A percentile compares a stretch with the other conserved stretches of the same genome.
phyloP scores from a whole-genome alignment of 805 yeast genomes.

The Spencermartinsiella europaea region DNA sequence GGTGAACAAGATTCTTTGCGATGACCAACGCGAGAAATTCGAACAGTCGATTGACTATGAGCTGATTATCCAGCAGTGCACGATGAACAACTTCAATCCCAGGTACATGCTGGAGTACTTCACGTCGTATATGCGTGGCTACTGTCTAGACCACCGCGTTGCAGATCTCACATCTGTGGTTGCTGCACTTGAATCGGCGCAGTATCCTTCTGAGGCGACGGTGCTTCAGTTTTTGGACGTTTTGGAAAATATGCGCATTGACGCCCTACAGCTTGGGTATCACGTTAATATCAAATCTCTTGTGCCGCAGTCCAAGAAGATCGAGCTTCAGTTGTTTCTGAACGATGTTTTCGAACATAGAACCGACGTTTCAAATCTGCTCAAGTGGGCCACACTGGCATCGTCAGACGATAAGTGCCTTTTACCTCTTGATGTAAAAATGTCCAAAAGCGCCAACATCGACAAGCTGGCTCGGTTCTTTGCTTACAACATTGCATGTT shows the following conservation, averaged over 20 bases:
- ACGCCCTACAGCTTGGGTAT: conserved; percentile 5
- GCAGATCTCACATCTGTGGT: background rate
- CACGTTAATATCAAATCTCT: conserved; percentile 1
- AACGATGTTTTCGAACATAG: conserved; percentile 5
- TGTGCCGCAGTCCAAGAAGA: conserved; percentile 2
- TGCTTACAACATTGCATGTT: conserved; percentile 10
- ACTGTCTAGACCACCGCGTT: conserved; percentile 7
- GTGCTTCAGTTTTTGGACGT: conserved; percentile 3
- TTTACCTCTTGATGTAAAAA: background rate
- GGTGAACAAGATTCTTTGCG: conserved; percentile 8
- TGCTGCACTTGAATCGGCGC: background rate
- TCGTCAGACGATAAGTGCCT: conserved; percentile 4
- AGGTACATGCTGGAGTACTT: background rate
- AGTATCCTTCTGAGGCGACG: background rate
- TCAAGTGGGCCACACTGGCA: conserved; percentile 12
- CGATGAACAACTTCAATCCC: conserved; percentile 13
- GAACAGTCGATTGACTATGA: conserved; percentile 16
- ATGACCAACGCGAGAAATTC: conserved; percentile 5
- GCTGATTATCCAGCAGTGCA: conserved; percentile 14
- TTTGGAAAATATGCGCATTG: conserved; percentile 10
- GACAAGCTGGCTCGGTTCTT: conserved; percentile 9
- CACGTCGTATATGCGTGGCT: background rate
- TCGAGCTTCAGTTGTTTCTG: conserved; percentile 10
- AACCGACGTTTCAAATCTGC: conserved; percentile 6
- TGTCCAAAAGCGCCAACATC: background rate